A percentile compares a stretch with the other conserved stretches of the same genome.
phyloP scores from a whole-genome alignment of 1,139 yeast genomes.

The Pichia sp. region DNA sequence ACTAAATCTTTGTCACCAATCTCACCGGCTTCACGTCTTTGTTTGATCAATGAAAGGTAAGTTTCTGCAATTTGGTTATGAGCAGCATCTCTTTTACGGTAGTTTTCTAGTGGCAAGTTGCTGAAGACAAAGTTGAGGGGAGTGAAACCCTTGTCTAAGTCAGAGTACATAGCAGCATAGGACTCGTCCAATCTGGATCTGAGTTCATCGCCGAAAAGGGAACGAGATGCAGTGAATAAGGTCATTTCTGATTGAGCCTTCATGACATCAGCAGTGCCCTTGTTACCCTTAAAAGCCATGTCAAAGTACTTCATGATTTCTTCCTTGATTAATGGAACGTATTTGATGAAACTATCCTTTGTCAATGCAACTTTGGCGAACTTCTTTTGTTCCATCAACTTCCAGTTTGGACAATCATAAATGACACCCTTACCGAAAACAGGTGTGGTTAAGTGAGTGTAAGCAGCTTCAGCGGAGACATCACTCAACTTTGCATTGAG shows the following conservation, averaged over 20 bases:
- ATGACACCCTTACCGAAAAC: conserved; percentile 97
- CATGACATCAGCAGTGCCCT: conserved; percentile 66
- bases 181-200: conserved; percentile 75
- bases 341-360: conserved; percentile 70
- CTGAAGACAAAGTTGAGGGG: conserved; percentile 96
- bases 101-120: conserved; percentile 81
- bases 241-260: conserved; percentile 91
- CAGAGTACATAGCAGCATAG: conserved; percentile 81
- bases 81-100: conserved; percentile 80
- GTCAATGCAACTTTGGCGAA: conserved; percentile 89
- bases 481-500: conserved; percentile 85
- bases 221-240: conserved; percentile 90
- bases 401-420: conserved; percentile 90
- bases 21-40: conserved; percentile 69
- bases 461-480: conserved; percentile 95
- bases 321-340: conserved; percentile 82
- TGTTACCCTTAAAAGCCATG: conserved; percentile 23
- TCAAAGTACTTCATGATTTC: conserved; percentile 67
- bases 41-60: conserved; percentile 67
- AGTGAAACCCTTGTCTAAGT: conserved; percentile 93
- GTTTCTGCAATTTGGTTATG: conserved; percentile 74
- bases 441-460: conserved; percentile 91
- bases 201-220: conserved; percentile 86
- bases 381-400: conserved; percentile 97
- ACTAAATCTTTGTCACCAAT: conserved; percentile 82